Evolutionary conservation across 139 green algal species (phyloP).

Genomic region (Auxenochlorella protothecoides): DNA sequence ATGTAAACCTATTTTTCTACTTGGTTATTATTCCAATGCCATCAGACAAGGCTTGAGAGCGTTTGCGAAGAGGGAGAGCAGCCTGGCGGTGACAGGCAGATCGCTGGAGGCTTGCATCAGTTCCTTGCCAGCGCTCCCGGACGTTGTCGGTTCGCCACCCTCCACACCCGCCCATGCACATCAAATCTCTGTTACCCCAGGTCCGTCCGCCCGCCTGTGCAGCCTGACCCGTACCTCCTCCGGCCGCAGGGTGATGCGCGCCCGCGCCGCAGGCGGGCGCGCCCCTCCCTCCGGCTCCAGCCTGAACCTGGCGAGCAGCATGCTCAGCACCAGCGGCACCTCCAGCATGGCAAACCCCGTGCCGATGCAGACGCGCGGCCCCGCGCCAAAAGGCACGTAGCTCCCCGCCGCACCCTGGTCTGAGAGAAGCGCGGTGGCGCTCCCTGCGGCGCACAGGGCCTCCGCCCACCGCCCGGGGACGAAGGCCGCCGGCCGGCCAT

Average conservation of each 20-base stretch:
- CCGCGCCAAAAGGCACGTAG: conserved; percentile 67
- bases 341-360: conserved; percentile 87
- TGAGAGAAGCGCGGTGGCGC: conserved; percentile 23
- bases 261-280: conserved; percentile 33
- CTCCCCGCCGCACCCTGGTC: conserved; percentile 51
- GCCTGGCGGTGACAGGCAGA: too few species aligned
- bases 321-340: conserved; percentile 57
- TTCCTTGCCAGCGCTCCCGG: too few species aligned
- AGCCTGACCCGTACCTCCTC: conserved; percentile 31
- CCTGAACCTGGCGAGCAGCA: conserved; percentile 40
- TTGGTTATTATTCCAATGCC: too few species aligned
- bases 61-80: too few species aligned
- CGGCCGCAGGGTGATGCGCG: conserved; percentile 64
- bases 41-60: too few species aligned
- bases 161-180: too few species aligned
- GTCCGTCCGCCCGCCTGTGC: conserved; percentile 2
- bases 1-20: too few species aligned
- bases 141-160: too few species aligned
- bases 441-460: conserved; percentile 14
- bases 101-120: too few species aligned
- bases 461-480: conserved; percentile 55
- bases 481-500: conserved; percentile 25
- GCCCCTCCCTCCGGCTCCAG: conserved; percentile 23
- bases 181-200: too few species aligned
- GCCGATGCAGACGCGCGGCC: conserved; percentile 80